A percentile compares a stretch with the other conserved stretches of the same genome.
These are phyloP conservation scores for Solioccasus polychromus DNA, from an alignment of 768 basidiomycete genomes.

Conservation along the genomic window DNA sequence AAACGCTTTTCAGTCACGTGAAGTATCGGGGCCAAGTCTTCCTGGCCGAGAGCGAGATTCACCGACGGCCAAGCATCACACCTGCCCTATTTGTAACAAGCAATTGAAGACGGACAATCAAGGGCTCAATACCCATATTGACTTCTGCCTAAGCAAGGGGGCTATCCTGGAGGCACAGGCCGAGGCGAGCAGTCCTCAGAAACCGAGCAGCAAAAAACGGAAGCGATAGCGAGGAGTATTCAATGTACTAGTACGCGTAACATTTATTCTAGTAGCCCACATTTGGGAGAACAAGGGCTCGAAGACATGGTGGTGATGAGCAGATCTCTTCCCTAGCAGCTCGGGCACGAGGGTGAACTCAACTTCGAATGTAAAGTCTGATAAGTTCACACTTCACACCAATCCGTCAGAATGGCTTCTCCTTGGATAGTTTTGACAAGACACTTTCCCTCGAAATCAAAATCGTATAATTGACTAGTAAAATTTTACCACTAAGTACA, in stretches of 20 bases:
- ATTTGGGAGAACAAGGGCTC: neutral
- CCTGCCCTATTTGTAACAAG: constrained; percentile 73
- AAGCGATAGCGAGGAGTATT: constrained; percentile 20
- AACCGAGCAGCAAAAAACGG: neutral
- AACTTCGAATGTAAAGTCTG: too few species aligned
- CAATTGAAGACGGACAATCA: constrained; percentile 66
- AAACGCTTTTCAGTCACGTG: neutral
- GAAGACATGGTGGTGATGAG: too few species aligned
- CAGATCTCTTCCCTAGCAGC: too few species aligned
- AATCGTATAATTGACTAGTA: too few species aligned
- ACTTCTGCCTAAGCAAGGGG: constrained; percentile 80
- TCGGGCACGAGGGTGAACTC: too few species aligned
- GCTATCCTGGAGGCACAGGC: constrained; percentile 72
- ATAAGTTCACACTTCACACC: too few species aligned
- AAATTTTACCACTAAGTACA: too few species aligned
- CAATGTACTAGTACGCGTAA: neutral
- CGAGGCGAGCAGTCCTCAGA: constrained; percentile 22
- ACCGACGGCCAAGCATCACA: constrained; percentile 25
- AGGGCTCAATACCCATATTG: constrained; percentile 82
- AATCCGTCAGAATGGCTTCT: too few species aligned
- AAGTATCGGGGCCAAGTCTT: constrained; percentile 15
- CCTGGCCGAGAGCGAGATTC: constrained; percentile 12
- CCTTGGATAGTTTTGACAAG: too few species aligned
- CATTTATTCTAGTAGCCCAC: neutral
- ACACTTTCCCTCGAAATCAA: too few species aligned